These are phyloP conservation scores for Alectoria sarmentosa DNA, from an alignment of 495 filamentous ascomycete genomes.

Conservation along the genomic window DNA sequence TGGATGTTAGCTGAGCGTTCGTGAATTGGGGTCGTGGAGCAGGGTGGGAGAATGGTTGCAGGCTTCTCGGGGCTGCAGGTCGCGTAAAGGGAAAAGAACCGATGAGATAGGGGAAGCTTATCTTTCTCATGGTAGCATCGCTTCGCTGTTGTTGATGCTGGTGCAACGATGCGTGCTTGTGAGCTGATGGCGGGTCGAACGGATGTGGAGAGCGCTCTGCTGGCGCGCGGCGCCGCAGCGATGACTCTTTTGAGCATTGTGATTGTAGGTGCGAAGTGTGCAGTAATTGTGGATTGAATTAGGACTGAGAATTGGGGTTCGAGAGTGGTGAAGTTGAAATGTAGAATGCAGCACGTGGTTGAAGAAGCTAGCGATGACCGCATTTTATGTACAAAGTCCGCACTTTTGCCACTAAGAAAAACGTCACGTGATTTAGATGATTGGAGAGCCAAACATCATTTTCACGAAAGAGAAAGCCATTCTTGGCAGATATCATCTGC, in stretches of 20 bases:
- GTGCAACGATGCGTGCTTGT: conserved; percentile 32
- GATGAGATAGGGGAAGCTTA: conserved; percentile 33
- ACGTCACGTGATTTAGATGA: background rate
- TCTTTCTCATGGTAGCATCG: conserved; percentile 60
- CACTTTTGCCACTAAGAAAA: background rate
- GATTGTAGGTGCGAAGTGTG: background rate
- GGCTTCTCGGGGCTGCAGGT: background rate
- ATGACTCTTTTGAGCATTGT: conserved; percentile 50
- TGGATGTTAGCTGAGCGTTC: conserved; percentile 32
- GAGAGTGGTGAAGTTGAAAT: background rate
- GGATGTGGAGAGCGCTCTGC: conserved; percentile 39
- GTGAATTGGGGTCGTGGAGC: conserved; percentile 32
- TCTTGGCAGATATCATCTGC: background rate
- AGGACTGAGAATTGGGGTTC: background rate
- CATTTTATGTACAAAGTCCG: background rate
- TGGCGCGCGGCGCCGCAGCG: conserved; percentile 43
- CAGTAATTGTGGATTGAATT: background rate
- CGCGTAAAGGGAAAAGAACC: conserved; percentile 19
- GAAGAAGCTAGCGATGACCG: background rate
- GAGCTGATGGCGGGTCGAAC: conserved; percentile 37
- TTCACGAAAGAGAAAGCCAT: background rate
- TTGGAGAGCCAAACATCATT: background rate
- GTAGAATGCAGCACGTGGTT: background rate
- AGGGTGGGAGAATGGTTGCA: conserved; percentile 24
- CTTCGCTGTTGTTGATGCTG: conserved; percentile 32